Evolutionary conservation across 2,329 filamentous ascomycete species (phyloP).

Genomic region (Salinomyces thailandicus): DNA sequence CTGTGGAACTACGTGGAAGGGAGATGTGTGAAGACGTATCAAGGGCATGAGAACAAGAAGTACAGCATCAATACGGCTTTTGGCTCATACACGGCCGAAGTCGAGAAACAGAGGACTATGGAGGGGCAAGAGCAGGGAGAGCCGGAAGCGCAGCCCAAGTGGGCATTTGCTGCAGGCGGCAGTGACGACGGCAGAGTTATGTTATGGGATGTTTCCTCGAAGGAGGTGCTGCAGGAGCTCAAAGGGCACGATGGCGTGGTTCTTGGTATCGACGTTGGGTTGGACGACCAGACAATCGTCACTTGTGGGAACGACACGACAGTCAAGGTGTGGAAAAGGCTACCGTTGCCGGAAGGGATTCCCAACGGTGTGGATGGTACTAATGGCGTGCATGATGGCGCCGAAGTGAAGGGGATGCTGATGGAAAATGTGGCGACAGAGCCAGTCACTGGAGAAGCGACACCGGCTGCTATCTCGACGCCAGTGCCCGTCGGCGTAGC

Average conservation of each 20-base stretch:
- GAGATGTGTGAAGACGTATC: conserved; percentile 90
- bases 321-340: conserved; percentile 48
- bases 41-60: conserved; percentile 74
- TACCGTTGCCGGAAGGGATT: conserved; percentile 1
- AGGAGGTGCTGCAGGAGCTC: conserved; percentile 64
- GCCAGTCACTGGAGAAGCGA: neutral
- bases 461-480: neutral
- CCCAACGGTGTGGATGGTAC: neutral
- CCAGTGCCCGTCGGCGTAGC: neutral
- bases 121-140: conserved; percentile 7
- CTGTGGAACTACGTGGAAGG: conserved; percentile 94
- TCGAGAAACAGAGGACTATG: neutral
- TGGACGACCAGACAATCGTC: conserved; percentile 44
- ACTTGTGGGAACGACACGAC: conserved; percentile 54
- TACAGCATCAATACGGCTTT: conserved; percentile 83
- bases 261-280: conserved; percentile 49
- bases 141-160: conserved; percentile 17
- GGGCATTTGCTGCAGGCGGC: conserved; percentile 65
- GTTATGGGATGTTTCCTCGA: conserved; percentile 83
- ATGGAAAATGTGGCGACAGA: neutral
- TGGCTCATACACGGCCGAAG: conserved; percentile 48
- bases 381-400: no score
- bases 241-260: conserved; percentile 49
- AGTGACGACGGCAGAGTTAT: conserved; percentile 80
- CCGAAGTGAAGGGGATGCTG: neutral